A percentile compares a stretch with the other conserved stretches of the same genome.
phyloP scores from a whole-genome alignment of 768 basidiomycete species.

The Asterophora parasitica region DNA sequence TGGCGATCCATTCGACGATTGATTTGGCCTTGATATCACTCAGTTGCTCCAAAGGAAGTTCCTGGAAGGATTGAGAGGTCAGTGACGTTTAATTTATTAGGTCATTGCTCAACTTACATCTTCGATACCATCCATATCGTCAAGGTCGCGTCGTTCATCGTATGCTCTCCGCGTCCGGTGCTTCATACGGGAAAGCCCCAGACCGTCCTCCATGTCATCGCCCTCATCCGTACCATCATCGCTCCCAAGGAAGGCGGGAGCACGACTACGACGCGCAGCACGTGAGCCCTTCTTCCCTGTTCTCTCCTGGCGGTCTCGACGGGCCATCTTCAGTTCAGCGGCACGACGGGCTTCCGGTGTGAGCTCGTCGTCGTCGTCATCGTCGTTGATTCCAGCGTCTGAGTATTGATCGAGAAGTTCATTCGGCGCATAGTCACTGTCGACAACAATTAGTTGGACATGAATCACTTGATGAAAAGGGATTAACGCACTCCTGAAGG shows the following conservation, averaged over 20 bases:
- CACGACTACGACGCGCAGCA: constrained; percentile 73
- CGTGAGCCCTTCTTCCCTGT: constrained; percentile 64
- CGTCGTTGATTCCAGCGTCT: constrained; percentile 82
- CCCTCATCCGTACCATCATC: constrained; percentile 79
- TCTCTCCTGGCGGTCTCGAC: constrained; percentile 75
- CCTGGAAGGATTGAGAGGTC: constrained; percentile 41
- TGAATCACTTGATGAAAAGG: constrained; percentile 3
- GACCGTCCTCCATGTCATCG: constrained; percentile 64
- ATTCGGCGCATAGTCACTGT: constrained; percentile 84
- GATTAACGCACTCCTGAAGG: constrained; percentile 56
- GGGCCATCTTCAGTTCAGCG: constrained; percentile 84
- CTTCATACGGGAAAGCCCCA: constrained; percentile 68
- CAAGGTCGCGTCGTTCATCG: constrained; percentile 86
- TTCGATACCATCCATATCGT: constrained; percentile 87
- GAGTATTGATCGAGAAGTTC: constrained; percentile 83
- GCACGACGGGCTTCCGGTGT: constrained; percentile 68
- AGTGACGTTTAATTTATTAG: no score
- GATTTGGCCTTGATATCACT: constrained; percentile 98
- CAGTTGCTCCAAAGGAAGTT: constrained; percentile 91
- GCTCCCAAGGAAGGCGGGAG: constrained; percentile 83
- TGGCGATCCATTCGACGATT: constrained; percentile 96
- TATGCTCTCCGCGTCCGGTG: constrained; percentile 85
- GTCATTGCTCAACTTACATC: no score
- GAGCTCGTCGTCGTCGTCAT: constrained; percentile 62
- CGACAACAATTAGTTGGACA: constrained; percentile 4